Evolutionary conservation across 805 yeast genomes (phyloP), one percentile per base, ranked within the genome.

Genomic region (Monosporozyma servazzii): DNA sequence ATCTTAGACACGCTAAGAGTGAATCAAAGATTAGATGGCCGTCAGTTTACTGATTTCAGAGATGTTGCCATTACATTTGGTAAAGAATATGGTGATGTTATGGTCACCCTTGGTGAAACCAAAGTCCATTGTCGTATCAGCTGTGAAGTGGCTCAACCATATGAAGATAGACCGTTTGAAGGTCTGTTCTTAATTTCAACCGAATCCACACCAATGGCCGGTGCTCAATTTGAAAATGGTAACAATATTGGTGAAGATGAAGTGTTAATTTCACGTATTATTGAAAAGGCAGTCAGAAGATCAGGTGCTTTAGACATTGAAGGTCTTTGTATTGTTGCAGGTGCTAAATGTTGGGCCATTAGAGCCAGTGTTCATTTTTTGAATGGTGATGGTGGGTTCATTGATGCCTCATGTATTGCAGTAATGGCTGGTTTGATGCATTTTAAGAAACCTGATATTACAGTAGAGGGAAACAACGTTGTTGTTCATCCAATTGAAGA

Each of bases 271-370:
- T 77, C 88, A 7, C 73, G 98, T 64, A 75, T 90, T 52, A 81
- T 93, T 44, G 99, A 93, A 63, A 93, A 91, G 63, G 90, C 97
- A 1, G 83, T 93, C 46, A 78, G 96, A 62, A 76, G 96, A 63
- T 86, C 96, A 1, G 86, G 86, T 55, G 96, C 98, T 0, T 71
- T 93, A 45, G 99, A 93, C 68, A 75, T 91, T 42, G 99, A 93
- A 66, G 80, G 88, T 47, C 70, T 93, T 45, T 91, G 98, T 70
- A 88, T 93, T 45, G 79, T 86, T 21, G 95, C 96, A 0, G 98
- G 97, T 2, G 77, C 81, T 50, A 84, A 88, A 57, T 89, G 95
- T 63, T 93, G 99, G 99, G 76, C 82, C 51, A 74, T 93, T 11
- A 77, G 95, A 52, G 97, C 95, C 0, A 97, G 90, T 63, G 80